Conservation (phyloP, 345 rosid genomes). For the Eucalyptus regnans region DNA sequence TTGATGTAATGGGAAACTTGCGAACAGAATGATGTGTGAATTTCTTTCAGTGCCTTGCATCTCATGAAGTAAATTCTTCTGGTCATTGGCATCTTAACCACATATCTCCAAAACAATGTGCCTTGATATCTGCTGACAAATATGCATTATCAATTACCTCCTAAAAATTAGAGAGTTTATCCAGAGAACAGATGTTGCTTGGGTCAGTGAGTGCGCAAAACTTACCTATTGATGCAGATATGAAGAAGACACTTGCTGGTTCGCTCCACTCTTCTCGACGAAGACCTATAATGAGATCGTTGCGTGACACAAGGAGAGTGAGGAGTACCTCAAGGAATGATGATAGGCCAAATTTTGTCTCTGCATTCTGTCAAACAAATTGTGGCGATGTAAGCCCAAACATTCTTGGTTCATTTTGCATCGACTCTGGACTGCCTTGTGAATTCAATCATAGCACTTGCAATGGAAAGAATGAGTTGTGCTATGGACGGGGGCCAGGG, state of each 20-base stretch:
- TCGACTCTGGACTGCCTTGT: slow-evolving; percentile 87
- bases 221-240: background rate
- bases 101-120: background rate
- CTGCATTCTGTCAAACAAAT: slow-evolving; percentile 95
- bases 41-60: background rate
- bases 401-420: slow-evolving; percentile 89
- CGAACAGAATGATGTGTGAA: background rate
- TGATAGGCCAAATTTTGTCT: slow-evolving; percentile 74
- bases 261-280: slow-evolving; percentile 71
- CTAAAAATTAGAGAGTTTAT: background rate
- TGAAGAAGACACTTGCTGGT: slow-evolving; percentile 39
- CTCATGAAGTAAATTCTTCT: background rate
- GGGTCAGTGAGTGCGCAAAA: background rate
- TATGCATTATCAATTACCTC: background rate
- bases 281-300: slow-evolving; percentile 42
- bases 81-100: background rate
- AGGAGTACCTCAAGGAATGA: slow-evolving; percentile 68
- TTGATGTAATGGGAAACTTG: background rate
- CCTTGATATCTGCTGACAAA: background rate
- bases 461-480: slow-evolving; percentile 82
- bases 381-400: slow-evolving; percentile 99
- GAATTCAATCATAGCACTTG: slow-evolving; percentile 98
- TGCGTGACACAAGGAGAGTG: slow-evolving; percentile 65
- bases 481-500: slow-evolving; percentile 99
- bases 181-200: slow-evolving; percentile 60